These are phyloP conservation scores for Paramecium octaurelia DNA, from an alignment of 73 alveolate species.

Conservation along the genomic window DNA sequence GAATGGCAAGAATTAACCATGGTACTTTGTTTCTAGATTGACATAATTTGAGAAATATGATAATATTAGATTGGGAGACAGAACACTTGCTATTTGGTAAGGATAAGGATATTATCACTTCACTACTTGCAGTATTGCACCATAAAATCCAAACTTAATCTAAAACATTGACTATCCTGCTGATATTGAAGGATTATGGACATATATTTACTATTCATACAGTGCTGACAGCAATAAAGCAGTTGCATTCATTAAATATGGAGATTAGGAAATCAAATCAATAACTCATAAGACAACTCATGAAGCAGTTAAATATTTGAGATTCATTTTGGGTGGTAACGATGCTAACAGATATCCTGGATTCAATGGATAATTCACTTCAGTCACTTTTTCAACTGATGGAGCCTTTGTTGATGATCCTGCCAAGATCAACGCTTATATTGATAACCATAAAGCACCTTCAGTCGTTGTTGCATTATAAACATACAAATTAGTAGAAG, in stretches of 20 bases:
- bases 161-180: conserved; percentile 49
- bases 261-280: conserved; percentile 9
- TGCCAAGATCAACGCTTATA: not conserved
- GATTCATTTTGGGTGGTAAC: conserved; percentile 52
- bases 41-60: conserved; percentile 11
- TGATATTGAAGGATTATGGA: conserved; percentile 59
- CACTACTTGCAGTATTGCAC: not conserved
- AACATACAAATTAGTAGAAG: not conserved
- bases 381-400: not conserved
- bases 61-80: conserved; percentile 41
- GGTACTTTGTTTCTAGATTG: conserved; percentile 46
- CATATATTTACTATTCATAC: conserved; percentile 23
- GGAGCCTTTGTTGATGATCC: conserved; percentile 19
- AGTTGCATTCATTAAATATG: conserved; percentile 25
- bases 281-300: not conserved
- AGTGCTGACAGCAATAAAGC: conserved; percentile 14
- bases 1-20: conserved; percentile 9
- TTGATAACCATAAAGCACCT: not conserved
- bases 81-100: conserved; percentile 48
- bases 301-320: not conserved
- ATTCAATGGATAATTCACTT: conserved; percentile 32
- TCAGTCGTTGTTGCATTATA: not conserved
- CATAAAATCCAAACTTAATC: not conserved
- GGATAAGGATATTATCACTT: conserved; percentile 51
- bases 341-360: conserved; percentile 47